phyloP scores from a whole-genome alignment of 2,329 filamentous ascomycete species.

The Huntiella decipiens region DNA sequence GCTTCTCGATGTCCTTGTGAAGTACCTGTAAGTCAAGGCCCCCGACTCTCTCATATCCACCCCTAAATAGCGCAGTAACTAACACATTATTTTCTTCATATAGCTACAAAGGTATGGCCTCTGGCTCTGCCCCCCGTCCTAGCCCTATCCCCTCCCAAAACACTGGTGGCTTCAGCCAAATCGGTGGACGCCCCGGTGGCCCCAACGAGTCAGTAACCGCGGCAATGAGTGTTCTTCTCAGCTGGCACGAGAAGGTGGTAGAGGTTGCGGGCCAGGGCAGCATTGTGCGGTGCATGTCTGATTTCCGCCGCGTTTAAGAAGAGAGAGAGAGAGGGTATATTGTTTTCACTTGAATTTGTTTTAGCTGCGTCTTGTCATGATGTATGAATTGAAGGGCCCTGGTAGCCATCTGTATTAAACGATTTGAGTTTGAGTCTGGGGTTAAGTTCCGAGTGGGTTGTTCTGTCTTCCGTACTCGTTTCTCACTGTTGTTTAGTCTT shows the following conservation, averaged over 20 bases:
- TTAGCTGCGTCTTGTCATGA: background rate
- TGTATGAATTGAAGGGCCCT: background rate
- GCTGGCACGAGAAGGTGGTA: constrained; percentile 97
- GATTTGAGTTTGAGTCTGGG: background rate
- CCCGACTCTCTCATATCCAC: background rate
- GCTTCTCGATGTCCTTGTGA: constrained; percentile 83
- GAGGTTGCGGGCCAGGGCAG: constrained; percentile 81
- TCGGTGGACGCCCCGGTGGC: constrained; percentile 34
- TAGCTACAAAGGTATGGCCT: constrained; percentile 81
- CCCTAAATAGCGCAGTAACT: background rate
- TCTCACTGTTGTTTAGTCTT: background rate
- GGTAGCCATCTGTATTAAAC: constrained; percentile 3
- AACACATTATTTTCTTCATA: background rate
- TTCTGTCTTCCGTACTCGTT: constrained; percentile 19
- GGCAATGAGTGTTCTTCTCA: constrained; percentile 89
- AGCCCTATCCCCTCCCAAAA: constrained; percentile 46
- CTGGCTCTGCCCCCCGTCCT: constrained; percentile 22
- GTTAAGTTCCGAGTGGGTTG: constrained; percentile 13
- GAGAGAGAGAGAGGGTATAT: too few relatives aligned
- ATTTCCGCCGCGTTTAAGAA: constrained; percentile 55
- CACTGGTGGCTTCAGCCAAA: constrained; percentile 70
- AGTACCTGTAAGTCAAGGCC: constrained; percentile 59
- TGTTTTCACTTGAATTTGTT: too few relatives aligned
- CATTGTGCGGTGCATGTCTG: constrained; percentile 88
- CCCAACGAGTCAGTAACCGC: constrained; percentile 54